Evolutionary conservation across 495 filamentous ascomycete species (phyloP), one percentile per base, ranked within the genome.

Genomic region (Podospora pseudoanserina): DNA sequence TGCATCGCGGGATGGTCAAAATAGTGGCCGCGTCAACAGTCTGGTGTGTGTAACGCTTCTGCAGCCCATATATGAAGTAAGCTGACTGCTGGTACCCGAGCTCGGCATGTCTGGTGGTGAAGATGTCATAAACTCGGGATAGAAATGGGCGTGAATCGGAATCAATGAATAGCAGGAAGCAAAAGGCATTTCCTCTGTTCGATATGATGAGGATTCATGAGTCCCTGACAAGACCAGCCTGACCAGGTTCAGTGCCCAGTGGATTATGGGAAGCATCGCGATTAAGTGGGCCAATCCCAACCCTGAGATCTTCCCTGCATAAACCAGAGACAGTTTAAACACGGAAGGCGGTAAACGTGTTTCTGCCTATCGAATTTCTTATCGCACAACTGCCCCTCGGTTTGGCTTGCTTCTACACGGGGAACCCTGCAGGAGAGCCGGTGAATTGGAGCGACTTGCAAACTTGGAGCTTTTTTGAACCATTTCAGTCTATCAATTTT

Each of bases 341-440:
- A 2, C 2, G 39, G 39, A 49, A 70, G 60, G 68, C 65, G 68
- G 68, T 70, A 16, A 44, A 32, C 5, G 11, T 57, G 11, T 67
- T 67, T 63, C 58, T 68, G 65, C 65, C 65, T 66, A 70, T 67
- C 34, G 18, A 6, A 27, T 39, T 58, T 60, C 68, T 60, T 70
- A 70, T 70, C 61, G 19, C 27, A 34, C 32, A 20, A 19, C 27
- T 23, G 27, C 66, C 60, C 66, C 60, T 23, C 60, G 19, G 39
- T 44, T 34, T n/a, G 39, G 27, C 26, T 16, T 55, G 27, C 26
- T 16, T 55, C 19, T 15, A 26, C n/a, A 27, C 27, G 16, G 19
- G 2, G 16, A 34, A 34, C 16, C 5, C 39, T 49, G 39, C 2
- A 16, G 7, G 39, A 49, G 15, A 11, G 13, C 7, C 13, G 39